Evolutionary conservation across 2,329 filamentous ascomycete genomes (phyloP).

Genomic region (Phialocephala subalpina): DNA sequence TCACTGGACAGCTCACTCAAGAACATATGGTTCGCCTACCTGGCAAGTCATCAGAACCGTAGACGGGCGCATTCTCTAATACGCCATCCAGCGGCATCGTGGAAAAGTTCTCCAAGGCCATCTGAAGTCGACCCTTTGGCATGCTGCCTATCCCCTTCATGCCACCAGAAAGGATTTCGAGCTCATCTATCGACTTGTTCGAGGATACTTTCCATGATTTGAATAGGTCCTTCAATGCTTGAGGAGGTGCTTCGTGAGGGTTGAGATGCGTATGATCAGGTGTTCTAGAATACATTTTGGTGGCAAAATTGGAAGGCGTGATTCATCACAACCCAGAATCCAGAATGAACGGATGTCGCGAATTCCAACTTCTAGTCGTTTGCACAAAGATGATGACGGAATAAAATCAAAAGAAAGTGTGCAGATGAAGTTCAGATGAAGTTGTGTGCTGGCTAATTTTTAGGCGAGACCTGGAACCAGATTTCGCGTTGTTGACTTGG

Average conservation of each 20-base stretch:
- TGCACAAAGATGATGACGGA: neutral
- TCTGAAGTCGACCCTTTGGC: conserved; percentile 47
- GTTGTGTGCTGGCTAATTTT: conserved; percentile 1
- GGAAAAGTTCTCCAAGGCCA: conserved; percentile 32
- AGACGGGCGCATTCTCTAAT: conserved; percentile 54
- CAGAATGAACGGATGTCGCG: too few relatives aligned
- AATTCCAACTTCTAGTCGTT: neutral
- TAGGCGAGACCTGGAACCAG: conserved; percentile 23
- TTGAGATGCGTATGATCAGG: conserved; percentile 56
- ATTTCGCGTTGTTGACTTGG: conserved; percentile 29
- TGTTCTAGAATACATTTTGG: conserved; percentile 1
- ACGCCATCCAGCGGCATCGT: neutral
- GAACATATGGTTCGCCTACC: conserved; percentile 53
- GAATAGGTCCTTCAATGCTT: conserved; percentile 73
- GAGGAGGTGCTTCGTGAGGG: conserved; percentile 80
- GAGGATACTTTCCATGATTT: conserved; percentile 55
- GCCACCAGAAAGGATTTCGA: neutral
- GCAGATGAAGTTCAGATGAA: neutral
- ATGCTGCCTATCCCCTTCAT: conserved; percentile 1
- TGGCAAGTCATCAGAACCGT: conserved; percentile 72
- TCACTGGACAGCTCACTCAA: neutral
- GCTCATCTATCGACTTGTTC: neutral
- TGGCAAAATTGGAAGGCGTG: neutral
- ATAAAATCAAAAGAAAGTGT: conserved; percentile 7
- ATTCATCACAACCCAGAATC: neutral